Base-by-base conservation (phyloP, 2,329 filamentous ascomycete genomes). In the Claviceps citrina region DNA sequence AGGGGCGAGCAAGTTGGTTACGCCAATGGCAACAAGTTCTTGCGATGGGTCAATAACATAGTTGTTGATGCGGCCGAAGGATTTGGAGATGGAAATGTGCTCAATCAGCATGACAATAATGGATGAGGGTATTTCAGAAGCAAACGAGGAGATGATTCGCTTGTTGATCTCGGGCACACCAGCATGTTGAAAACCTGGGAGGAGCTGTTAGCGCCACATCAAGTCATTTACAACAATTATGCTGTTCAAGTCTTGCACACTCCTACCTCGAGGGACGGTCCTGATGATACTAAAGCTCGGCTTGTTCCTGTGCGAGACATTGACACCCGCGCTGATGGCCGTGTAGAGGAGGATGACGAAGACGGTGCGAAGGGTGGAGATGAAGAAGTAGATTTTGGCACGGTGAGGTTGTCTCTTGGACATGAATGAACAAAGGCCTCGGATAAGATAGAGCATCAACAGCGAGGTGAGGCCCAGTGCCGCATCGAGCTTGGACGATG, bases 261-360 rank as follows among this genome's bases (percentile, higher is more conserved):
- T 22, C 20, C 55, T 59, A 73, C 72, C 82, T 58, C 81, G 68
- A 35, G 83, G 83, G 5, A 91, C 82, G 10, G 59, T 59, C 12
- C 76, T 74, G 1, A 89, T 63, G 32, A 87, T 71, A 43, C 61
- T 67, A 57, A 87, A 78, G 25, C 63, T 63, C 3, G 76, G 72
- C 8, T 77, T 52, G n/a, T 59, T 54, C 40, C 57, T 66, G 47
- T 67, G 67, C 46, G 78, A 58, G 25, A 79, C 61, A 55, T 85
- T 85, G 48, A 73, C 72, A 7, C 81, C 70, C 46, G 73, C 84
- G 58, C 81, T 83, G 55, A 89, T 81, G 49, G 82, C 64, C 7
- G 81, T 84, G 61, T 87, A 89, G 2, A 91, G 68, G 33, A 89
- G 61, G 45, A 91, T 85, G 48, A 87, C 78, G 53, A 91, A 86